Evolutionary conservation across 2,329 filamentous ascomycete species (phyloP), one percentile per base, ranked within the genome.

Genomic region (Fonsecaea nubica): DNA sequence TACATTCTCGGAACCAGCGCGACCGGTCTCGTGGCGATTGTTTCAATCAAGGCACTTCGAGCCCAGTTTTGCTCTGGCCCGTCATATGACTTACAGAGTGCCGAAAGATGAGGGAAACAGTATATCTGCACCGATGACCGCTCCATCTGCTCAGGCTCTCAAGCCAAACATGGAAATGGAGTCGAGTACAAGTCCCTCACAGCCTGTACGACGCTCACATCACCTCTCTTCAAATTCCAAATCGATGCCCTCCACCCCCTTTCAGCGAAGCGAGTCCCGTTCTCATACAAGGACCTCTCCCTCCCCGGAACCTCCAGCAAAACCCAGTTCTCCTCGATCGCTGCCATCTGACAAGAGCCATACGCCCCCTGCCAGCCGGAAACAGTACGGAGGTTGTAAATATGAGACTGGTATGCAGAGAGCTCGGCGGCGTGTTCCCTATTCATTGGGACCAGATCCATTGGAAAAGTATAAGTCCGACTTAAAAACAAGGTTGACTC

Each of bases 191-290:
- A 65, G 48, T 45, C 54, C 54, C 15, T 56, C 48, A 32, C 10
- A 42, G n/a, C 18, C 53, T n/a, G 12, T 40, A 54, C 21, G 18
- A 56, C 54, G 48, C 25, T 36, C 48, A 18, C 30, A 33, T 30
- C 61, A 64, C 48, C 36, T 50, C 42, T 55, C 63, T 42, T 60
- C 66, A 60, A 87, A 96, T 76, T 96, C 94, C 30, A 96, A 86
- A 76, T 98, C 94, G 8, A 92, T 97, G 57, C 94, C 94, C 0
- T 96, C 94, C 0, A 98, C 94, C 2, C 95, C 94, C 8, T 92
- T 94, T 75, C 93, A 97, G 77, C 90, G 92, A 79, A 88, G 93
- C 71, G 89, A 92, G 66, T 90, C 93, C 74, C 90, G 95, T 75
- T 90, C 90, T 2, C 91, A 91, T 74, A 88, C 89, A 76, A 95